Base-by-base conservation (phyloP, 306 rosid genomes). In the Potentilla sterilis region DNA sequence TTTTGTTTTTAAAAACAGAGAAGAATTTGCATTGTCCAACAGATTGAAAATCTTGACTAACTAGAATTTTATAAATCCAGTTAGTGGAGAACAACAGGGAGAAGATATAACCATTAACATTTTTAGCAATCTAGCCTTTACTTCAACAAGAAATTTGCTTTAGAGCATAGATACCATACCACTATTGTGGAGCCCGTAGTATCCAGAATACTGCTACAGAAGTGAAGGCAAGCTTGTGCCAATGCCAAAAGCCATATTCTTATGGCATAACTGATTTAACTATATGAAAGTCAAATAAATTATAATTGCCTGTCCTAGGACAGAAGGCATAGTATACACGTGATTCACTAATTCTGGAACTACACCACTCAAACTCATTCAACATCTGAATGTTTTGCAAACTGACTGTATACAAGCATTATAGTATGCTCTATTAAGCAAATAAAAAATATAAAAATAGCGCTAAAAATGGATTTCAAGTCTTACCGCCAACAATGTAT, bases 181-280 rank as follows among this genome's bases (percentile, higher is more conserved):
- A 95, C 99, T 70, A 95, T 81, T n/a, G 93, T 90, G 99, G 97
- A 32, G 97, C 97, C 99, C 97, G 92, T 22, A 95, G 90, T 75
- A 92, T 84, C 99, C 99, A 95, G 76, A 92, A 88, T 58, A 89
- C 77, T 47, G 91, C 87, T 66, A 86, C 72, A 69, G 99, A 92
- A 89, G 84, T 92, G 86, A 83, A 95, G 87, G 84, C 92, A 90
- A 83, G 96, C 86, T 79, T 95, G 97, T 83, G 97, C 97, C 91
- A 91, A 90, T 54, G 84, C 91, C 87, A 95, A 84, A 78, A 95
- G 83, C 97, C 91, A 95, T 77, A 95, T 79, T 87, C 97, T 67
- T 54, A 21, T 74, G 71, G 37, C 47, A 52, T 43, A 7, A 35
- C 16, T 32, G 64, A 28, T 28, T 28, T 28, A 28, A 28, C 28